phyloP scores from a whole-genome alignment of 192 early-diverging fungal species.

The Mortierella claussenii region DNA sequence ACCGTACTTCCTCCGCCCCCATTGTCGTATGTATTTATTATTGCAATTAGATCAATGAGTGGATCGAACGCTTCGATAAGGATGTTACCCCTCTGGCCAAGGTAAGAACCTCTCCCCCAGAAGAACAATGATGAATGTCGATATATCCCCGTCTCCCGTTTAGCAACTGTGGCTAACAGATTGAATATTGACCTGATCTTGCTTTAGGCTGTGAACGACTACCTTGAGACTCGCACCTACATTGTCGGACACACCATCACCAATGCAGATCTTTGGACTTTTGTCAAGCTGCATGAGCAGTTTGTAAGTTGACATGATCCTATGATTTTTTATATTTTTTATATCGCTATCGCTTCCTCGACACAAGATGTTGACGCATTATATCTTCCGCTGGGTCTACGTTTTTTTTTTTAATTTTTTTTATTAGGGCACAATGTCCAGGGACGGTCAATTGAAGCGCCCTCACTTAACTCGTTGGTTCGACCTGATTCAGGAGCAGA shows the following conservation, averaged over 20 bases:
- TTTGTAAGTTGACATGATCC: slow-evolving; percentile 38
- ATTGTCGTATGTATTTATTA: too few species aligned
- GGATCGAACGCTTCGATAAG: slow-evolving; percentile 49
- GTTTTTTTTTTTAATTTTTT: neutral
- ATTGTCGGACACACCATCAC: slow-evolving; percentile 72
- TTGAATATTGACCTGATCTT: neutral
- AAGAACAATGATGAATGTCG: too few species aligned
- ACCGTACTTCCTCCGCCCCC: too few species aligned
- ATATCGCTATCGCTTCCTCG: neutral
- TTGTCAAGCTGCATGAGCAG: slow-evolving; percentile 71
- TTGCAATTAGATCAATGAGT: slow-evolving; percentile 39
- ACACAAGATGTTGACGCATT: neutral
- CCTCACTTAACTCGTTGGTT: slow-evolving; percentile 80
- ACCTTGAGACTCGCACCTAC: slow-evolving; percentile 72
- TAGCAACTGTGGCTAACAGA: neutral
- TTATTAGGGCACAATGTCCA: slow-evolving; percentile 56
- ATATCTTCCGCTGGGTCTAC: neutral
- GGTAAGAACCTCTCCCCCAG: slow-evolving; percentile 11
- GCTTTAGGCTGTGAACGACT: slow-evolving; percentile 64
- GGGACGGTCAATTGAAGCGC: slow-evolving; percentile 66
- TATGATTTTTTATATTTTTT: slow-evolving; percentile 6
- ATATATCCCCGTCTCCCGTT: too few species aligned
- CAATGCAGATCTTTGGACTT: slow-evolving; percentile 73
- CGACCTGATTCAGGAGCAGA: slow-evolving; percentile 79
- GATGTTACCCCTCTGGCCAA: slow-evolving; percentile 43